Evolutionary conservation across 2,329 filamentous ascomycete genomes (phyloP).

Genomic region (Purpureocillium lavendulum): DNA sequence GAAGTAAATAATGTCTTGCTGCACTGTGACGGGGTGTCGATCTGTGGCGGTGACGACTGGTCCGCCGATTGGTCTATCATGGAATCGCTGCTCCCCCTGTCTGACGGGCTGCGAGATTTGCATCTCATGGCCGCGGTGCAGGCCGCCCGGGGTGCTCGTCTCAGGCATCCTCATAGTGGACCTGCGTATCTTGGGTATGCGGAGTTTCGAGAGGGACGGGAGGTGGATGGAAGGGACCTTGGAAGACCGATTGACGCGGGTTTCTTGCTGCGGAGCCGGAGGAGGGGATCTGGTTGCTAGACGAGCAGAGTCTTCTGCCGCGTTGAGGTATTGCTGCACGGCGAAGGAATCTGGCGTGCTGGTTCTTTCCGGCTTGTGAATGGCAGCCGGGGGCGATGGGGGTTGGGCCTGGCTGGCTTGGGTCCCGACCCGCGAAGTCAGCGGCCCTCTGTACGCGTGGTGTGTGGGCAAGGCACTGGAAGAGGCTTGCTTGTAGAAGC

Average conservation of each 20-base stretch:
- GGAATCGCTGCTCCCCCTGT: slow-evolving; percentile 15
- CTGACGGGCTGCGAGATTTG: slow-evolving; percentile 22
- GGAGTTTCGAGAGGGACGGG: slow-evolving; percentile 28
- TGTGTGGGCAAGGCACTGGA: slow-evolving; percentile 34
- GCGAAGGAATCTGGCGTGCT: slow-evolving; percentile 24
- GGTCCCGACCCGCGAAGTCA: background rate
- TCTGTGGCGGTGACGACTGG: slow-evolving; percentile 1
- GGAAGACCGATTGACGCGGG: slow-evolving; percentile 1
- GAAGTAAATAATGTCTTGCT: slow-evolving; percentile 1
- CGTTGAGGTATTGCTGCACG: slow-evolving; percentile 26
- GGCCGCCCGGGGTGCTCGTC: slow-evolving; percentile 14
- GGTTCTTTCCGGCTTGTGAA: slow-evolving; percentile 8
- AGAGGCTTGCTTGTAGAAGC: slow-evolving; percentile 9
- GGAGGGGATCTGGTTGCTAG: slow-evolving; percentile 4
- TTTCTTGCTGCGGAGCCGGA: background rate
- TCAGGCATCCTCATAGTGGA: background rate
- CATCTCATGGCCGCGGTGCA: slow-evolving; percentile 14
- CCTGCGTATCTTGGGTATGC: slow-evolving; percentile 30
- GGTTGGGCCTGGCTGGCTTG: slow-evolving; percentile 1
- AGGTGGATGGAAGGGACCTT: slow-evolving; percentile 26
- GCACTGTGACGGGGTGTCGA: background rate
- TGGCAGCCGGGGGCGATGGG: slow-evolving; percentile 5
- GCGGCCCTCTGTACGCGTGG: slow-evolving; percentile 30
- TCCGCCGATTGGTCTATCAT: slow-evolving; percentile 13
- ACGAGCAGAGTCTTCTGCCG: slow-evolving; percentile 16